A percentile compares a stretch with the other conserved stretches of the same genome.
Conservation (phyloP, 768 basidiomycete genomes). For the Nevesoporus exiguus region DNA sequence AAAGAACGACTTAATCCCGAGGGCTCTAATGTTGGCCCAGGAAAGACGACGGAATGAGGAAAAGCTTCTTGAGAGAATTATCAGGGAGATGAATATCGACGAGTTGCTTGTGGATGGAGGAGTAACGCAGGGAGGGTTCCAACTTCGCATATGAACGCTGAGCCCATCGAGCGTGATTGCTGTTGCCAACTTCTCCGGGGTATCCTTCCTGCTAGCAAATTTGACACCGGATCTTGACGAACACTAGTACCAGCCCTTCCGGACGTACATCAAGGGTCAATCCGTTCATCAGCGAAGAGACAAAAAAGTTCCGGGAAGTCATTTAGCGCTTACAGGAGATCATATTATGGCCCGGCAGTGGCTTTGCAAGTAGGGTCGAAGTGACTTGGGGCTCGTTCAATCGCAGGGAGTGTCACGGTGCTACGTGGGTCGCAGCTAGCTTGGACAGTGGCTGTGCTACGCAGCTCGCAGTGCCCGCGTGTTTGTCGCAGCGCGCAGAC, state of each 20-base stretch:
- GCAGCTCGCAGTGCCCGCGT: slow-evolving; percentile 22
- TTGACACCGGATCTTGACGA: slow-evolving; percentile 5
- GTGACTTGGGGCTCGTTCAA: too few relatives aligned
- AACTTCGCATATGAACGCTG: slow-evolving; percentile 23
- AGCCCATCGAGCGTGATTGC: slow-evolving; percentile 20
- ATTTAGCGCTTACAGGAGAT: slow-evolving; percentile 24
- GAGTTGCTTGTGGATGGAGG: slow-evolving; percentile 27
- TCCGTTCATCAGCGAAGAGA: slow-evolving; percentile 20
- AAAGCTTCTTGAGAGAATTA: slow-evolving; percentile 19
- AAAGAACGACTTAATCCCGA: slow-evolving; percentile 7
- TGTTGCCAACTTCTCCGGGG: too few relatives aligned
- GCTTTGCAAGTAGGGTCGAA: too few relatives aligned
- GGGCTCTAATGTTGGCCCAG: slow-evolving; percentile 17
- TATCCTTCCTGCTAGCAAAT: slow-evolving; percentile 14
- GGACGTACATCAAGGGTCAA: slow-evolving; percentile 20
- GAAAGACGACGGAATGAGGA: slow-evolving; percentile 19
- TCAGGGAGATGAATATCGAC: slow-evolving; percentile 16
- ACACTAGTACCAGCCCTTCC: neutral
- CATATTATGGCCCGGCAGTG: slow-evolving; percentile 16
- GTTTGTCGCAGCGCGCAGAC: slow-evolving; percentile 14
- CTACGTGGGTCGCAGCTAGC: too few relatives aligned
- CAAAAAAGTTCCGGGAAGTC: too few relatives aligned
- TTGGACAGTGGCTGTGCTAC: slow-evolving; percentile 27
- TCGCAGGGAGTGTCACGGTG: too few relatives aligned
- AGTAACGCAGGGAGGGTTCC: slow-evolving; percentile 25